A percentile compares a stretch with the other conserved stretches of the same genome.
phyloP scores from a whole-genome alignment of 257 asterid species.

The Solanum neorickii region DNA sequence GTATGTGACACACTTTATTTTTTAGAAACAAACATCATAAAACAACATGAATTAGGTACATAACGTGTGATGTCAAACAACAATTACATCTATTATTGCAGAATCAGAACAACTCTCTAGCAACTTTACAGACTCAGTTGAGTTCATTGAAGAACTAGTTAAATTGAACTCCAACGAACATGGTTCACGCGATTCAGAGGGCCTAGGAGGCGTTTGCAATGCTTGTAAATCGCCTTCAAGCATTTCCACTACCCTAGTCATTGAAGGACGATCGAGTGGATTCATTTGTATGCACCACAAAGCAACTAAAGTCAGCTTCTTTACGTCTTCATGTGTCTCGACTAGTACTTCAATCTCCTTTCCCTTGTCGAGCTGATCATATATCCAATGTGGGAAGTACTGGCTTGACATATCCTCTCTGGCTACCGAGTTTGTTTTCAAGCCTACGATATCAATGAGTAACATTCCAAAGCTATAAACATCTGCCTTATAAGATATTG shows the following conservation, averaged over 20 bases:
- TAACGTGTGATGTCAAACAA: background rate
- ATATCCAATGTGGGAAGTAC: conserved; percentile 3
- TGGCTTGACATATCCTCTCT: background rate
- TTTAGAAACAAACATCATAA: background rate
- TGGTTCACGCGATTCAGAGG: background rate
- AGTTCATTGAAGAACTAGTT: background rate
- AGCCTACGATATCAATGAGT: conserved; percentile 8
- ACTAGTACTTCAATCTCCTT: background rate
- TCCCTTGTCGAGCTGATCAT: background rate
- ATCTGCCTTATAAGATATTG: conserved; percentile 9
- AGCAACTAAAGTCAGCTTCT: conserved; percentile 1
- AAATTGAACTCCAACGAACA: background rate
- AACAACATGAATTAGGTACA: background rate
- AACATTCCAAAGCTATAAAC: conserved; percentile 18
- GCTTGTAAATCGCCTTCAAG: background rate
- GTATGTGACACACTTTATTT: background rate
- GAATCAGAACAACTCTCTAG: background rate
- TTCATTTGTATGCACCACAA: conserved; percentile 16
- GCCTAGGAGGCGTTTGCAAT: conserved; percentile 3
- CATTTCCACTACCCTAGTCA: conserved; percentile 7
- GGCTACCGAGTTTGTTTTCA: background rate
- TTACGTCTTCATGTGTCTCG: background rate
- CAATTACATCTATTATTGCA: background rate
- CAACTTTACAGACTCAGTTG: background rate
- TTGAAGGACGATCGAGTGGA: conserved; percentile 8